Base-by-base conservation (phyloP, 345 rosid species). In the Camelina sativa region DNA sequence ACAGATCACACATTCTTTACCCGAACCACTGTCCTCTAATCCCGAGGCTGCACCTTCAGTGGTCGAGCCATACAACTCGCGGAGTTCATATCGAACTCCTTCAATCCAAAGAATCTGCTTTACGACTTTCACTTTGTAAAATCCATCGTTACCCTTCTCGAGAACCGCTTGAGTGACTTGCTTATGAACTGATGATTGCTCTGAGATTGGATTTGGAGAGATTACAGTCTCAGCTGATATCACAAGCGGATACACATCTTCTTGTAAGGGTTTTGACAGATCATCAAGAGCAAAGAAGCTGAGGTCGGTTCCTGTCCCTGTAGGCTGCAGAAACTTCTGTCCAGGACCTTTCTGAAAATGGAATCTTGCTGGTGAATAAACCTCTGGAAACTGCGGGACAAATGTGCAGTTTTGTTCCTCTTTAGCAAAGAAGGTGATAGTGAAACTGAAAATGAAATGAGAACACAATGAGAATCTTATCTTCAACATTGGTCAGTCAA, bases 1-100 rank as follows among this genome's bases (percentile, higher is more conserved):
- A 88, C 98, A 92, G 74, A 92, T 88, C 55, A 90, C 98, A 57
- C 98, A 92, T 44, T 92, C 96, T 79, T 90, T 88, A 76, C 96
- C 95, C 11, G 59, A 76, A 72, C 85, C 92, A 82, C 76, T 80
- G 34, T 90, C 94, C 47, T 83, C 82, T 71, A 87, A 86, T 54
- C 82, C 85, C 72, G 86, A 88, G 11, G 82, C 78, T 19, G 83
- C 65, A 32, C 69, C 65, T 59, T 78, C 69, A 57, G 52, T 65
- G 12, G 79, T 76, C 12, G 89, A 83, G 81, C 98, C 97, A 73
- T 84, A 92, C 58, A 92, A 69, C 79, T 92, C 97, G 12, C 85
- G 91, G 2, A 92, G 83, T 65, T 92, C 98, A 79, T 92, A 92
- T 38, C 91, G 83, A 78, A 87, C 88, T 66, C 95, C 89, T 65